Conservation (phyloP, 2,329 filamentous ascomycete genomes). For the Pseudogymnoascus pannorum region DNA sequence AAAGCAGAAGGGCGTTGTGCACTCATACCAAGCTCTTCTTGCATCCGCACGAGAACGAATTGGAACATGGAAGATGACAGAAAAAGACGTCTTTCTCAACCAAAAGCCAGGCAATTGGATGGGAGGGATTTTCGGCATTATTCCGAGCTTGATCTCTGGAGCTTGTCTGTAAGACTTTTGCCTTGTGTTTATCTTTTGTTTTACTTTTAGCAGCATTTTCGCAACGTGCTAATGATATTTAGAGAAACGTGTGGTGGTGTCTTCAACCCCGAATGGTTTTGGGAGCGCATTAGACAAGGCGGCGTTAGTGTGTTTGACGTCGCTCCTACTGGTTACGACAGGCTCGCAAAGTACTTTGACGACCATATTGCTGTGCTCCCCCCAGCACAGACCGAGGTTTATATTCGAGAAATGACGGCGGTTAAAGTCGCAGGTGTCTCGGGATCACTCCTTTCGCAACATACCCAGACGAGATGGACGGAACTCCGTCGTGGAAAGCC, state of each 20-base stretch:
- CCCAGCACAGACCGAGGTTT: conserved; percentile 13
- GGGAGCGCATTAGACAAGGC: conserved; percentile 19
- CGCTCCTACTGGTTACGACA: conserved; percentile 17
- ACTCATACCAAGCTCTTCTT: conserved; percentile 17
- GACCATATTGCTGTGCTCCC: conserved; percentile 18
- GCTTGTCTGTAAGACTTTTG: conserved; percentile 19
- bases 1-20: conserved; percentile 18
- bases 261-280: conserved; percentile 19
- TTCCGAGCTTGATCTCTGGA: conserved; percentile 19
- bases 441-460: conserved; percentile 16
- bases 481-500: conserved; percentile 19
- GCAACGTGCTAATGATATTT: conserved; percentile 5
- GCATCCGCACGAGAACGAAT: conserved; percentile 20
- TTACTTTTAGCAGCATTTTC: not conserved
- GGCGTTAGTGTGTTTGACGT: conserved; percentile 18
- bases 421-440: conserved; percentile 15
- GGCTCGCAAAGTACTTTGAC: conserved; percentile 19
- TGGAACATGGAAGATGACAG: conserved; percentile 19
- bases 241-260: conserved; percentile 17
- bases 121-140: conserved; percentile 19
- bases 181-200: not conserved
- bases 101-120: conserved; percentile 20
- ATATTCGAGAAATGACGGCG: conserved; percentile 17
- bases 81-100: conserved; percentile 16
- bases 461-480: conserved; percentile 19